A percentile compares a stretch with the other conserved stretches of the same genome.
Evolutionary conservation across 2,329 filamentous ascomycete genomes (phyloP).

Genomic region (Trichoderma koningii): DNA sequence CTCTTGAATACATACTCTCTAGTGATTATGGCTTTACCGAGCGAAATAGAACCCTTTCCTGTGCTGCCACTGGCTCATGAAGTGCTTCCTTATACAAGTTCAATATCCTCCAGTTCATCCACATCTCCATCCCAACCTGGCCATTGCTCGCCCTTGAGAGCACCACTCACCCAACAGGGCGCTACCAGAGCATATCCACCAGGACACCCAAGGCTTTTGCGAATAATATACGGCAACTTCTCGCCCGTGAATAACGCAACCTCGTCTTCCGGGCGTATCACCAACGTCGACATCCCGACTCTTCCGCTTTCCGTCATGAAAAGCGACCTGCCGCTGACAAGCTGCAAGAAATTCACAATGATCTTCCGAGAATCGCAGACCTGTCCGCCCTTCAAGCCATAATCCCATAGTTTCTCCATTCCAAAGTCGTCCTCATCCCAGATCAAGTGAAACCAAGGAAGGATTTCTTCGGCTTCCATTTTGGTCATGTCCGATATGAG

Average conservation of each 20-base stretch:
- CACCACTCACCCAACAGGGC: slow-evolving; percentile 5
- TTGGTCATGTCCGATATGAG: background rate
- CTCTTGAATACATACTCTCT: too few relatives aligned
- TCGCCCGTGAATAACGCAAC: background rate
- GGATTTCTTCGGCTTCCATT: background rate
- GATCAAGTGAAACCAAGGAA: background rate
- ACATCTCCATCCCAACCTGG: background rate
- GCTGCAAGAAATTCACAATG: background rate
- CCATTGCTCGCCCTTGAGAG: background rate
- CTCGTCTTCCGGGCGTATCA: background rate
- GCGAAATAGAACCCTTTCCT: background rate
- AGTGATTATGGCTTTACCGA: too few relatives aligned
- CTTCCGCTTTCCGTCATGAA: background rate
- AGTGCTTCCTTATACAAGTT: background rate
- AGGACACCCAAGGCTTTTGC: background rate
- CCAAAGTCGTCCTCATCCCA: slow-evolving; percentile 1
- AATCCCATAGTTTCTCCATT: slow-evolving; percentile 4
- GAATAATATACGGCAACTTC: background rate
- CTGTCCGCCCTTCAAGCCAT: background rate
- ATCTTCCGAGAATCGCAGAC: background rate
- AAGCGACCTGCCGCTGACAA: background rate
- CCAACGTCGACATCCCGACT: slow-evolving; percentile 3
- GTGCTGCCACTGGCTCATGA: background rate
- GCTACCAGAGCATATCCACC: background rate
- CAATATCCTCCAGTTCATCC: slow-evolving; percentile 1